Base-by-base conservation (phyloP, 202 grass and related monocot genomes). In the Saccharum hybrid region DNA sequence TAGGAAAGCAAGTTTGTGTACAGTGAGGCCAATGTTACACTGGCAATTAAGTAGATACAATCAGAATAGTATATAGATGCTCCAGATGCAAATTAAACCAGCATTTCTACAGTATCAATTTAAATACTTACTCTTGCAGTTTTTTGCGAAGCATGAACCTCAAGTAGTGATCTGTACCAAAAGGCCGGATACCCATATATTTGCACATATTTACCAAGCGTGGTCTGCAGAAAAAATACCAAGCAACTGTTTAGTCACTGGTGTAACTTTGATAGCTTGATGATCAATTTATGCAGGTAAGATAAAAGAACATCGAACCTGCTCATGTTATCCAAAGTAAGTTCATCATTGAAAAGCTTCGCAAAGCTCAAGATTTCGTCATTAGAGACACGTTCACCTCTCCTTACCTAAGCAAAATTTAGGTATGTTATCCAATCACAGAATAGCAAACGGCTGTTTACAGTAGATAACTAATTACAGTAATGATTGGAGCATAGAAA, bases 191-290 rank as follows among this genome's bases (percentile, higher is more conserved):
- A 68, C 93, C 96, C 96, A 99, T 99, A 84, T 99, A 99, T 81
- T 99, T 99, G 87, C 96, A 99, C 96, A 99, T 99, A 88, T 99
- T 99, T 37, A 99, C 93, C 86, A 99, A 90, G 43, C 96, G 91
- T 40, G 96, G 72, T 87, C 92, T 99, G 90, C 77, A 86, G 43
- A 72, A 30, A 81, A 76, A 80, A 62, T 16, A 83, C 5, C 33
- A 84, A 63, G 76, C 61, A 79, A 54, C 34, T 71, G 42, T 68
- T 66, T 79, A 42, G 40, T 56, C 23, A 84, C 78, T 82, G 37
- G 40, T 70, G 56, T 28, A 71, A 80, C 56, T 59, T 22, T 68
- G 57, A 60, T 60, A 63, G 12, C 79, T 39, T 66, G 76, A 61
- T 79, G 54, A 71, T 49, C 26, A 81, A 83, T 52, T 80, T 80